Evolutionary conservation across 1,284 basidiomycete species (phyloP), one percentile per base, ranked within the genome.

Genomic region (Ustilago tritici): DNA sequence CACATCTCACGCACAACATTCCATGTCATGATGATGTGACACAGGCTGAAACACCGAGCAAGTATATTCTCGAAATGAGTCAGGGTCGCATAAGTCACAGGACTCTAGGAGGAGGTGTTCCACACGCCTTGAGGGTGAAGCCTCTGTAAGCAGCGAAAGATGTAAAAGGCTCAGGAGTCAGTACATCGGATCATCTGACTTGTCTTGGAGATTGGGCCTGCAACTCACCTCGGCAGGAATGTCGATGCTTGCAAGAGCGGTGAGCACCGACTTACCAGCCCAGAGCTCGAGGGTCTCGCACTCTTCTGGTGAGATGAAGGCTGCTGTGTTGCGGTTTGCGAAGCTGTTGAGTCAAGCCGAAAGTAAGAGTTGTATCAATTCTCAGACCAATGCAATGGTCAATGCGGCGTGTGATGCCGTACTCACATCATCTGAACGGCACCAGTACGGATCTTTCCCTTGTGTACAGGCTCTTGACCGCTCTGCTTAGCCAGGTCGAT

Each of bases 251-350:
- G 55, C 69, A 59, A 91, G 84, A 4, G 90, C 89, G 52, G 89
- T 88, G 36, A 91, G 85, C 11, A 90, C 88, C 12, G 88, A 89
- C 61, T 81, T 85, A 14, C 91, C 91, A 34, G 90, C 88, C 92
- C 91, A 92, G 46, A 87, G 86, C 83, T 94, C 92, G n/a, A 92
- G 84, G 59, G 88, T 87, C 17, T 87, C 87, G 41, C 93, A 92
- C 67, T 90, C 88, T 43, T 90, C 88, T 7, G 93, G 93, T 4
- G 90, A 90, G 78, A 94, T 93, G 82, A 94, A 93, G 61, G 89
- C 92, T 70, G 88, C 89, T n/a, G 92, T 92, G 43, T 88, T 89
- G 50, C 93, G 90, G 56, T 91, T 90, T n/a, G 93, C 93, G 81
- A 93, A 94, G 23, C 68, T 70, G 68, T 15, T n/a, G 32, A 4